Evolutionary conservation across 2,329 filamentous ascomycete species (phyloP), one percentile per base, ranked within the genome.

Genomic region (Chaetothyriales sp.): DNA sequence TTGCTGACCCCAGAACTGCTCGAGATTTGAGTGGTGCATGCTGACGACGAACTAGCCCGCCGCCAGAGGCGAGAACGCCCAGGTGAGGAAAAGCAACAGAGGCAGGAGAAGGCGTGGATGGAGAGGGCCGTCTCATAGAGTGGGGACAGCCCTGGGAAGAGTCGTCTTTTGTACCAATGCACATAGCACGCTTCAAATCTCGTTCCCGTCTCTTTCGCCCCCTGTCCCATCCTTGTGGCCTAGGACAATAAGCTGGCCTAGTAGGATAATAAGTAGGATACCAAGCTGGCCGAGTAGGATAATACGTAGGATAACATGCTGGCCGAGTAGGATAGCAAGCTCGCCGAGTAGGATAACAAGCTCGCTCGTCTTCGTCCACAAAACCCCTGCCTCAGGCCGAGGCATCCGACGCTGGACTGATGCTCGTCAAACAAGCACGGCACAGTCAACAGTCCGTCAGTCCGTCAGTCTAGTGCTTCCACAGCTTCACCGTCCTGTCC

Each of bases 401-500:
- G n/a, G n/a, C n/a, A 25, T 25, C 6, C 22, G 22, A 25, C 22
- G 22, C 22, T 25, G 22, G 22, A 25, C 6, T 25, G 22, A 25
- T 25, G 3, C 3, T 40, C 15, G 13, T 40, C 10, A 40, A 40
- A 40, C 22, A 25, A 25, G 22, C 3, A 6, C 22, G 22, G 22
- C 3, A 25, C n/a, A n/a, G n/a, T n/a, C n/a, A n/a, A n/a, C n/a
- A n/a, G n/a, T n/a, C n/a, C n/a, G n/a, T n/a, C n/a, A n/a, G n/a
- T n/a, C n/a, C n/a, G n/a, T n/a, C 29, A 45, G 43, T 9, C 28
- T 33, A 83, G 66, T 82, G 76, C 60, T 77, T 74, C 80, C 80
- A 83, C 59, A 83, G 76, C 62, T 78, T 72, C 50, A 83, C 77
- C 48, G 75, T 74, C 68, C 94, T 95, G 67, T 98, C 92, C 66